Conservation (phyloP, 306 rosid genomes). For the Spatholobus suberectus region DNA sequence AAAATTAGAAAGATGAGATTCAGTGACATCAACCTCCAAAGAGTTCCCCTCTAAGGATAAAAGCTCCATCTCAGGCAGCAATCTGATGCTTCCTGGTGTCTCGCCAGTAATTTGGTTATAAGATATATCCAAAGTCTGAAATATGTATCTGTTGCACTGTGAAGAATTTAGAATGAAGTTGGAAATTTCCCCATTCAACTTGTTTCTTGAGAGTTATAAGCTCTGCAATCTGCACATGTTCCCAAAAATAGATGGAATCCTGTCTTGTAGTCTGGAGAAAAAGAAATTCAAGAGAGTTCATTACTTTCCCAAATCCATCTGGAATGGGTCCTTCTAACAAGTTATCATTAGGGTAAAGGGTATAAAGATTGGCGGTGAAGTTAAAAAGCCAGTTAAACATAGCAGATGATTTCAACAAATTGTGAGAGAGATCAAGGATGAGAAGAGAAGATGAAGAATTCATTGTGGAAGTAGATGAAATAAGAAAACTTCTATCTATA, state of each 20-base stretch:
- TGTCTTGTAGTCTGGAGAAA: background rate
- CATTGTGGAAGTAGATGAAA: background rate
- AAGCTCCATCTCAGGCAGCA: too few relatives aligned
- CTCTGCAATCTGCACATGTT: background rate
- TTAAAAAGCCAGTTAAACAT: background rate
- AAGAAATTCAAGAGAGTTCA: background rate
- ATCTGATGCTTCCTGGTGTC: background rate
- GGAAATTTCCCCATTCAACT: conserved; percentile 16
- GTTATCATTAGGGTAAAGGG: background rate
- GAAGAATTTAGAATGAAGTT: background rate
- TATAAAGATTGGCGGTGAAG: background rate
- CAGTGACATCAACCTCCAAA: too few relatives aligned
- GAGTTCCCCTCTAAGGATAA: too few relatives aligned
- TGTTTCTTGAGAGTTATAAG: rapidly evolving
- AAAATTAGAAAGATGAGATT: too few relatives aligned
- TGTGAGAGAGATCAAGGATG: background rate
- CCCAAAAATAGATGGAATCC: conserved; percentile 9
- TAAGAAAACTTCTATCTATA: background rate
- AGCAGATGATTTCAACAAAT: background rate
- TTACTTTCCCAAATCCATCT: background rate
- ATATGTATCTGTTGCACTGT: background rate
- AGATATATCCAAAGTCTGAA: background rate
- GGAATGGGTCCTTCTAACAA: conserved; percentile 7
- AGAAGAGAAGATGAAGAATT: background rate
- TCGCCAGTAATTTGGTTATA: background rate